Base-by-base conservation (phyloP, 306 rosid genomes). In the Dalbergia oliveri region DNA sequence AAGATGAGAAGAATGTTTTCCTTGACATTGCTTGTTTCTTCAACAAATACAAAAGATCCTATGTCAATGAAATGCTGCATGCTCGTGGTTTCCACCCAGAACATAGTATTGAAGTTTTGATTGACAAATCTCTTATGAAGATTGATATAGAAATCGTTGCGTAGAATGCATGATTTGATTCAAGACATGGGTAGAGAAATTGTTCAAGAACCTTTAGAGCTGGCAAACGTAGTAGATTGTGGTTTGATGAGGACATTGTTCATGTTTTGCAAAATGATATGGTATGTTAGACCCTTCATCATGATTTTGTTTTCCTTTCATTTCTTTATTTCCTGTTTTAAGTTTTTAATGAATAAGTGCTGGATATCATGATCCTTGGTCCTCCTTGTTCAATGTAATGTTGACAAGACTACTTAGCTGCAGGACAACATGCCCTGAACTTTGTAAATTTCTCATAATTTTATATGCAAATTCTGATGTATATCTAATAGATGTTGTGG, bases 151-250 rank as follows among this genome's bases (percentile, higher is more conserved):
- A 21, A 26, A 26, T 26, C 2, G 31, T 18, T 73, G 14, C 41
- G 56, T 73, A 73, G 67, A 73, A 58, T 73, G 78, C 67, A 58
- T 56, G 66, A 57, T n/a, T 65, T 76, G 43, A 54, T 76, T 47
- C 72, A 62, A 9, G 79, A 75, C 5, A 75, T 75, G 62, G 71
- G 79, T 19, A 75, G 71, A 47, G 59, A 60, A 61, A 62, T 75
- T 51, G 71, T 75, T 33, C 71, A 31, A 10, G 60, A 75, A 45
- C 44, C 79, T 4, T 41, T 3, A 5, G 54, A 64, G 53, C 81
- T 33, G 56, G 65, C 0, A 15, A 47, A 57, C 53, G 56, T 10
- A 63, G 73, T 64, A 76, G 81, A 39, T 65, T 76, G 8, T 76
- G 81, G 65, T 65, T 0, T 63, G 16, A 64, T 19, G 26, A 50